Evolutionary conservation across 164 flowering plant species (phyloP).

Genomic region (Tetracentron sinense): DNA sequence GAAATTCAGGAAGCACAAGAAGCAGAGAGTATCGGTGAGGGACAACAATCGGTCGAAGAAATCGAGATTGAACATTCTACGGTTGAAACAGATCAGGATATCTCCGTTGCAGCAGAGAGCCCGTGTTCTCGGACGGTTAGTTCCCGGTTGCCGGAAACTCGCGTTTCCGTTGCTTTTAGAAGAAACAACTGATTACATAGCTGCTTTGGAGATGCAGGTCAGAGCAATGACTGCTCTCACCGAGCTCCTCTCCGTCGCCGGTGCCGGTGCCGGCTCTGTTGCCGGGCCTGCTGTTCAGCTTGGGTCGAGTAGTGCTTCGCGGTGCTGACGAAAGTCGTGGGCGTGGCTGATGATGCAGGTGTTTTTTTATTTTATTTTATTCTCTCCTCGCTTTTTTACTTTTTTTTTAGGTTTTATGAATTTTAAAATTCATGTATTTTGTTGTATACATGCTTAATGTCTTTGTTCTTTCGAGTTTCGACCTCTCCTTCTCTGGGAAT

Average conservation of each 20-base stretch:
- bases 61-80: conserved; percentile 25
- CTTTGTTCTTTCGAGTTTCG: background rate
- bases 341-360: no score
- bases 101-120: conserved; percentile 51
- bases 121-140: conserved; percentile 53
- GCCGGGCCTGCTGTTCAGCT: background rate
- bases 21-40: conserved; percentile 21
- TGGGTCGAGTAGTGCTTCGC: background rate
- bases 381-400: no score
- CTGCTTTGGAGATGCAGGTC: conserved; percentile 80
- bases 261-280: background rate
- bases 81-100: conserved; percentile 31
- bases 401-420: no score
- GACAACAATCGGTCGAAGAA: conserved; percentile 28
- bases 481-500: no score
- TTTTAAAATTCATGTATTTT: conserved; percentile 22
- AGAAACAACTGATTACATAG: conserved; percentile 65
- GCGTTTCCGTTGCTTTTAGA: conserved; percentile 59
- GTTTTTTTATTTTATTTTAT: background rate
- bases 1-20: conserved; percentile 37
- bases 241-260: conserved; percentile 37
- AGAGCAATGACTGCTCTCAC: conserved; percentile 57
- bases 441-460: conserved; percentile 14
- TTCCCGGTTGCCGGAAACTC: conserved; percentile 77
- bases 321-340: conserved; percentile 6